Base-by-base conservation (phyloP, 345 rosid genomes). In the Durio zibethinus region DNA sequence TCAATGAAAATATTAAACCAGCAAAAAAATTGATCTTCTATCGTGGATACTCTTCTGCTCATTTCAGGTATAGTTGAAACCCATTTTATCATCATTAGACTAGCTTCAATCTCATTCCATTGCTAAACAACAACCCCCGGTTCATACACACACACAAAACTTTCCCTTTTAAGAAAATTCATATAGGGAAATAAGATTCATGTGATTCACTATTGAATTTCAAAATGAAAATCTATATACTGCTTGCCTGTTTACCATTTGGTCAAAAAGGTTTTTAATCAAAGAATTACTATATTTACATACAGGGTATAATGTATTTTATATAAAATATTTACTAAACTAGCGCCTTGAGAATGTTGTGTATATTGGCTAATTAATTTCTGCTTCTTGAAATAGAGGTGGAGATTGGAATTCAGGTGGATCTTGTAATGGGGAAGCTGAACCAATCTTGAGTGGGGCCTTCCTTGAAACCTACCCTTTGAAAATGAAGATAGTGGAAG, bases 351-450 rank as follows among this genome's bases (percentile, higher is more conserved):
- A 36, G 25, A 50, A 31, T 71, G 33, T 56, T 73, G 16, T 15
- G 11, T 14, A 27, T 31, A 7, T 42, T 60, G 29, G 11, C 43
- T 27, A 45, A 61, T 31, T 45, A 38, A 61, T 65, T 77, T 38
- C 47, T 38, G 29, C 21, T 77, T 1, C n/a, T 35, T 45, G 63
- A 59, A 81, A 86, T 81, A 93, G 98, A 66, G 99, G 98, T 31
- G 99, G 99, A 68, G 98, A 92, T 64, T 93, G 99, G 99, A 90
- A 95, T 84, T 93, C 97, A 0, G 99, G 99, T 42, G 99, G 99
- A 61, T 77, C 97, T 6, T 95, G 98, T 83, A 84, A 83, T 4
- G 96, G 96, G 78, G 99, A 93, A 83, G 86, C 82, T 7, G 85
- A 86, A 67, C 99, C 99, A 29, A 79, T 90, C 54, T 73, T 82